Conservation (phyloP, 73 alveolate species). For the Halteria grandinella region DNA sequence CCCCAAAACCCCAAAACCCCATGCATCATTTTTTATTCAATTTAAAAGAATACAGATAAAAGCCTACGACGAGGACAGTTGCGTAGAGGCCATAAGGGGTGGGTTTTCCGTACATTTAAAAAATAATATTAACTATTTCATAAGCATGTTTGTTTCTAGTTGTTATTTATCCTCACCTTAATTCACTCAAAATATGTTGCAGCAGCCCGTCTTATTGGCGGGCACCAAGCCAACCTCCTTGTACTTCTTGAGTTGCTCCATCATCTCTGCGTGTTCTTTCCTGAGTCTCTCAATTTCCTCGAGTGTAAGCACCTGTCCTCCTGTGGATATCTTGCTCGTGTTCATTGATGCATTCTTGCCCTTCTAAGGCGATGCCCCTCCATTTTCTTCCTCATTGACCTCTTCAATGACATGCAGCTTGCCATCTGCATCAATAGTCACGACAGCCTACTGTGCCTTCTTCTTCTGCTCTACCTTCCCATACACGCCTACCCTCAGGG, state of each 20-base stretch:
- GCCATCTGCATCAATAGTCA: background rate
- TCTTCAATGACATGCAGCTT: slow-evolving; percentile 34
- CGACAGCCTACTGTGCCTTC: slow-evolving; percentile 22
- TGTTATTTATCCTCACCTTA: too few relatives aligned
- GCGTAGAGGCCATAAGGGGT: too few relatives aligned
- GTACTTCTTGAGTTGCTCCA: slow-evolving; percentile 44
- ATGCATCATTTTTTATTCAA: background rate
- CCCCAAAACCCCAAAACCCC: too few relatives aligned
- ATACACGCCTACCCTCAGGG: slow-evolving; percentile 56
- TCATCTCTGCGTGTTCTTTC: slow-evolving; percentile 16
- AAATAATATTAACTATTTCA: too few relatives aligned
- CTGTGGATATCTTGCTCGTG: background rate
- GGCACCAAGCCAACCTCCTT: background rate
- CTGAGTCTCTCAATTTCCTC: background rate
- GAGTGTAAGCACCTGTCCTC: background rate
- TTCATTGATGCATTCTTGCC: background rate
- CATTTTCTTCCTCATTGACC: slow-evolving; percentile 24
- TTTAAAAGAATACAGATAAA: too few relatives aligned
- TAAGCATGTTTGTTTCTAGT: too few relatives aligned
- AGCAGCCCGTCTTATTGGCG: slow-evolving; percentile 26
- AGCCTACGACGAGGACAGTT: too few relatives aligned
- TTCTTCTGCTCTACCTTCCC: slow-evolving; percentile 65
- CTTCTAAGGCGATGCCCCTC: background rate
- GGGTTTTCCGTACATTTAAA: too few relatives aligned
- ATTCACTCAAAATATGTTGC: slow-evolving; percentile 46